Conservation (phyloP, 163 green algal species). For the Volvox carteri region DNA sequence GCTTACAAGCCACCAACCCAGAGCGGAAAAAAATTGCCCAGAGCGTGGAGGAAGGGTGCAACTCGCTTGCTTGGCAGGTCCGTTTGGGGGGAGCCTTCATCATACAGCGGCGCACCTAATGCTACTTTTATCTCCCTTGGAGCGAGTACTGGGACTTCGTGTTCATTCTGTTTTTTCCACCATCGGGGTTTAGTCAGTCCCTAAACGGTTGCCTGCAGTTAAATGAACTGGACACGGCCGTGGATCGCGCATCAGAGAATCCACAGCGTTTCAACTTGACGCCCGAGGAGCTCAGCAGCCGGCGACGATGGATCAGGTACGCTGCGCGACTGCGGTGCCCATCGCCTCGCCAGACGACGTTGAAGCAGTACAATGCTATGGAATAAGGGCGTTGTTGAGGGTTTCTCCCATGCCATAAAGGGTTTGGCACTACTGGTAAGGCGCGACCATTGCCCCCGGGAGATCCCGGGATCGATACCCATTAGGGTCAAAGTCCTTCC, state of each 20-base stretch:
- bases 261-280: constrained; percentile 72
- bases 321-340: background rate
- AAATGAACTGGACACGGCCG: constrained; percentile 72
- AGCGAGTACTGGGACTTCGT: too few species aligned
- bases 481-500: too few species aligned
- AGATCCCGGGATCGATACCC: too few species aligned
- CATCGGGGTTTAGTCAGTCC: background rate
- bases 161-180: too few species aligned
- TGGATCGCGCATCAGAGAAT: constrained; percentile 69
- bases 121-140: too few species aligned
- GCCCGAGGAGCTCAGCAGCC: constrained; percentile 67
- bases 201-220: constrained; percentile 57
- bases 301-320: constrained; percentile 68
- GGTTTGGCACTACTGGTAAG: too few species aligned
- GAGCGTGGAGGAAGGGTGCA: constrained; percentile 63
- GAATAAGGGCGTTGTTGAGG: too few species aligned
- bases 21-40: constrained; percentile 66
- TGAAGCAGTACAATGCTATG: too few species aligned
- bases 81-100: too few species aligned
- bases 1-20: constrained; percentile 65
- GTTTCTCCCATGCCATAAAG: too few species aligned
- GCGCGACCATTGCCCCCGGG: too few species aligned
- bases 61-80: constrained; percentile 71
- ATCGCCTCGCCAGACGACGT: background rate
- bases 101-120: too few species aligned